Conservation (phyloP, 495 filamentous ascomycete genomes). For the Entonaema liquescens region DNA sequence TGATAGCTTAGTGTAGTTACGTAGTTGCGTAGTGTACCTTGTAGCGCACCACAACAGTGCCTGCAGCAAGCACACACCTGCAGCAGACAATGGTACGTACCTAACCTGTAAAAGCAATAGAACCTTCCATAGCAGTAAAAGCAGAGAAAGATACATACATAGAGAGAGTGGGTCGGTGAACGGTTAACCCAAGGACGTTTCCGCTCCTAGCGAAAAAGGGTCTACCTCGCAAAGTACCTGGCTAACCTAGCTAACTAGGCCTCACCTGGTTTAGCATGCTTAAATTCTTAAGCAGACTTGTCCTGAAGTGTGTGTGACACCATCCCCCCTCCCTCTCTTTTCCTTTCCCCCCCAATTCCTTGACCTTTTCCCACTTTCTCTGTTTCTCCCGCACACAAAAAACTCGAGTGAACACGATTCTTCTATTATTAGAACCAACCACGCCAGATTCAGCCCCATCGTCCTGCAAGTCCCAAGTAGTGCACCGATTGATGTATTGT, state of each 20-base stretch:
- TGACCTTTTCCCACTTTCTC: conserved; percentile 28
- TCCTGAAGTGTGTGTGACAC: conserved; percentile 41
- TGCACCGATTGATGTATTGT: conserved; percentile 45
- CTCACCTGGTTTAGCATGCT: conserved; percentile 13
- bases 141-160: not conserved
- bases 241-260: not conserved
- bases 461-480: conserved; percentile 49
- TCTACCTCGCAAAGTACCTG: conserved; percentile 14
- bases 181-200: conserved; percentile 13
- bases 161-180: not conserved
- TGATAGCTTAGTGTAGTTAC: not conserved
- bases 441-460: conserved; percentile 56
- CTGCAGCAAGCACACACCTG: not conserved
- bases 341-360: conserved; percentile 42
- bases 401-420: conserved; percentile 50
- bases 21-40: not conserved
- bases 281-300: conserved; percentile 12
- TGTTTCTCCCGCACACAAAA: conserved; percentile 42
- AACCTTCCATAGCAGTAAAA: not conserved
- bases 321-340: conserved; percentile 39
- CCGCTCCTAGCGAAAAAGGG: conserved; percentile 19
- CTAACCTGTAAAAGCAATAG: not conserved
- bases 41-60: not conserved
- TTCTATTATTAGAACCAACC: conserved; percentile 60
- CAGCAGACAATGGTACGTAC: not conserved